phyloP scores from a whole-genome alignment of 768 basidiomycete genomes.

The Hypholoma fasciculare region DNA sequence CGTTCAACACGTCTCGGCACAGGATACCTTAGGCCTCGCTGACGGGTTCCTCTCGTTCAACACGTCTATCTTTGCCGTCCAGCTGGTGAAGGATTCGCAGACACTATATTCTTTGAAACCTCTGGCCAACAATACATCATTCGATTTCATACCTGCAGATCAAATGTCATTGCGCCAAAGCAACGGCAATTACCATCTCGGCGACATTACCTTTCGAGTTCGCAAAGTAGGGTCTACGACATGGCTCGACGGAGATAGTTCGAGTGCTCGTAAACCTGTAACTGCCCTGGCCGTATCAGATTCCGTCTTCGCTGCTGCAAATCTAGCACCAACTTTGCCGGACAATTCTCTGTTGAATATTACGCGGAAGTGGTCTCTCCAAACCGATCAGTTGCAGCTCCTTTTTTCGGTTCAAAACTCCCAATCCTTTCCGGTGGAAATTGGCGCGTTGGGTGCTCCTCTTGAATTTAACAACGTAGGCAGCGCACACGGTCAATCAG shows the following conservation, averaged over 20 bases:
- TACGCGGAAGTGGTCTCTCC: constrained; percentile 51
- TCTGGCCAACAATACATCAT: constrained; percentile 29
- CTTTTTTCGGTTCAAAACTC: constrained; percentile 52
- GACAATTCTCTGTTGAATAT: constrained; percentile 44
- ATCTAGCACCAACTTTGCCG: constrained; percentile 49
- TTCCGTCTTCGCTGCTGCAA: constrained; percentile 46
- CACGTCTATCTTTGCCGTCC: constrained; percentile 42
- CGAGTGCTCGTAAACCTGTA: constrained; percentile 39
- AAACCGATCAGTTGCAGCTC: constrained; percentile 41
- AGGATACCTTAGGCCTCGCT: constrained; percentile 41
- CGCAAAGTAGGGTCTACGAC: constrained; percentile 42
- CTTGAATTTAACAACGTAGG: constrained; percentile 58
- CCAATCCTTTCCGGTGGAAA: constrained; percentile 47
- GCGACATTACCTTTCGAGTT: constrained; percentile 55
- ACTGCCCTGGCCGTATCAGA: constrained; percentile 39
- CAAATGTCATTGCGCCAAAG: constrained; percentile 46
- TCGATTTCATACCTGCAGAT: constrained; percentile 55
- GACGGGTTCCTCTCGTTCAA: constrained; percentile 50
- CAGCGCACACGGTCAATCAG: background rate
- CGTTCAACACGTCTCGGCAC: constrained; percentile 56
- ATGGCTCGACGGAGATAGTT: constrained; percentile 49
- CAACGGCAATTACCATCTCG: constrained; percentile 54
- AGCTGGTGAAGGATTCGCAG: constrained; percentile 57
- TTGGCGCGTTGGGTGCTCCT: constrained; percentile 52
- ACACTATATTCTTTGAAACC: constrained; percentile 52